These are phyloP conservation scores for Vanderwaltozyma verrucispora DNA, from an alignment of 805 yeast genomes.

Conservation along the genomic window DNA sequence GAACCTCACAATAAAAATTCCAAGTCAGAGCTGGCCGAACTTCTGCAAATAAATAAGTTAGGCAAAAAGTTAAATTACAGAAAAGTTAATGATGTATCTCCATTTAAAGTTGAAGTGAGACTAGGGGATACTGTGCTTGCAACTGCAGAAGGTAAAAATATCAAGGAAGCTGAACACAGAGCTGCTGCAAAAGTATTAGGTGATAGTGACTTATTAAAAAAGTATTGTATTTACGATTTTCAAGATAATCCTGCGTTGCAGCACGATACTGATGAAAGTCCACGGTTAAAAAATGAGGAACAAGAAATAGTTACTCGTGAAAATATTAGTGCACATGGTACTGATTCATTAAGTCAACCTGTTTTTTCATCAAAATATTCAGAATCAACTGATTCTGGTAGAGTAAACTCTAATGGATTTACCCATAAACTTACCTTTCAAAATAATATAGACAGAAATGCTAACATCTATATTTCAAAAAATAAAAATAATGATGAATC, in stretches of 20 bases:
- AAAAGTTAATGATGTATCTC: slow-evolving; percentile 22
- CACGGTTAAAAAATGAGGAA: no score
- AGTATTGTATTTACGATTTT: slow-evolving; percentile 28
- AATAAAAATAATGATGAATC: no score
- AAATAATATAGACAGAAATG: no score
- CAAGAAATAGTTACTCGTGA: no score
- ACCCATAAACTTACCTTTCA: no score
- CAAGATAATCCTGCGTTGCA: not conserved
- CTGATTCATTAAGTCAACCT: no score
- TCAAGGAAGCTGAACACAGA: slow-evolving; percentile 62
- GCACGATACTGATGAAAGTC: not conserved
- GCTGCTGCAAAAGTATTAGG: slow-evolving; percentile 73
- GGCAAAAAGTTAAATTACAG: slow-evolving; percentile 13
- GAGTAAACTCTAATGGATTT: not conserved
- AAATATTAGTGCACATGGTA: no score
- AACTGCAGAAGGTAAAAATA: slow-evolving; percentile 51
- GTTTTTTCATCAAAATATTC: no score
- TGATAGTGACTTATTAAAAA: slow-evolving; percentile 44
- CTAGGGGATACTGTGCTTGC: slow-evolving; percentile 52
- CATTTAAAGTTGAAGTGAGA: slow-evolving; percentile 50
- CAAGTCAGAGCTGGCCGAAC: slow-evolving; percentile 59
- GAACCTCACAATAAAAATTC: slow-evolving; percentile 45
- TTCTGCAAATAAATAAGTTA: slow-evolving; percentile 33
- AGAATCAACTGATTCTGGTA: not conserved
- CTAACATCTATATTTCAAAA: no score